phyloP scores from a whole-genome alignment of 2,329 filamentous ascomycete species.

The Cladosporium sp. region DNA sequence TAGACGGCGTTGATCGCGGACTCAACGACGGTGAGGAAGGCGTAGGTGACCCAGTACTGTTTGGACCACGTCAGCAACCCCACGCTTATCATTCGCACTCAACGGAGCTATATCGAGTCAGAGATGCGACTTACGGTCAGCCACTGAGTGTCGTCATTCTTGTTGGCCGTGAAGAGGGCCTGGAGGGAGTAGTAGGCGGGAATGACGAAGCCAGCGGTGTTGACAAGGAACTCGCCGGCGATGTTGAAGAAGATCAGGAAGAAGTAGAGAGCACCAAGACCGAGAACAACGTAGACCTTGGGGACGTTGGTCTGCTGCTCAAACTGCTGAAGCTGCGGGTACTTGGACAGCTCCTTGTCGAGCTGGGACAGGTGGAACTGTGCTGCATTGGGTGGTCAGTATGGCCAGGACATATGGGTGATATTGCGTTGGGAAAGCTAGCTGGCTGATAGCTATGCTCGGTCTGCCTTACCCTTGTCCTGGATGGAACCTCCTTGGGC shows the following conservation, averaged over 20 bases:
- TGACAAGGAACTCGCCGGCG: conserved; percentile 80
- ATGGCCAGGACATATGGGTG: neutral
- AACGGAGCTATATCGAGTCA: neutral
- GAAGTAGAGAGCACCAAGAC: conserved; percentile 73
- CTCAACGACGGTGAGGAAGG: conserved; percentile 77
- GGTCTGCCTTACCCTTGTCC: conserved; percentile 16
- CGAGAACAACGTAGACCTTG: conserved; percentile 79
- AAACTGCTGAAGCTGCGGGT: conserved; percentile 75
- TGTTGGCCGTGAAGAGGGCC: conserved; percentile 67
- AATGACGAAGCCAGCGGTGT: conserved; percentile 76
- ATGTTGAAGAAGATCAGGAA: conserved; percentile 92
- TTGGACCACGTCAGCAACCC: conserved; percentile 12
- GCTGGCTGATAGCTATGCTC: conserved; percentile 1
- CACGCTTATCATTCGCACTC: conserved; percentile 6
- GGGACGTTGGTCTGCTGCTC: conserved; percentile 79
- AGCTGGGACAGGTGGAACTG: conserved; percentile 66
- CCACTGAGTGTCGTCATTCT: conserved; percentile 79
- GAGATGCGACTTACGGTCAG: conserved; percentile 45
- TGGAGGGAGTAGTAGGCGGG: conserved; percentile 79
- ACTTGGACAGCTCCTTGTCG: conserved; percentile 83
- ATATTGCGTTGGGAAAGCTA: conserved; percentile 6
- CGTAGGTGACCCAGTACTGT: conserved; percentile 81
- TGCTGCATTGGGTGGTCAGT: conserved; percentile 20
- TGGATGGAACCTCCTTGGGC: conserved; percentile 23
- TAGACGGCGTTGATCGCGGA: conserved; percentile 79